Conservation (phyloP, 2,329 filamentous ascomycete species). For the Fonsecaea monophora region DNA sequence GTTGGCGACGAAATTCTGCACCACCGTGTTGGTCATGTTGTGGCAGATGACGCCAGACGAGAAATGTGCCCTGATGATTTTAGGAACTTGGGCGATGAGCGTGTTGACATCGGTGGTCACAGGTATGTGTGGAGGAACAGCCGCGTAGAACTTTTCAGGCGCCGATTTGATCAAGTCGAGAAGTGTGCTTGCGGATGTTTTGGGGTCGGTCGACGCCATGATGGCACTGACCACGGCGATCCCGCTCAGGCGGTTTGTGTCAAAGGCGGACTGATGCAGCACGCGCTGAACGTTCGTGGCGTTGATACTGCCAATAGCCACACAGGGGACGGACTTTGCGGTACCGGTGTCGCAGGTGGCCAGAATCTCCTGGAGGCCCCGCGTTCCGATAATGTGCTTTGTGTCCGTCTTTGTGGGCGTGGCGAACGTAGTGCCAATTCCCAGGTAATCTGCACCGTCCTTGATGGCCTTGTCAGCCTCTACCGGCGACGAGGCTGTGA, state of each 20-base stretch:
- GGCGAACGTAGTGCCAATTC: conserved; percentile 86
- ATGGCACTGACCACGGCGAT: conserved; percentile 91
- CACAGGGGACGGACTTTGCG: conserved; percentile 61
- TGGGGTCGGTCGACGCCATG: conserved; percentile 73
- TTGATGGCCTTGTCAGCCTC: conserved; percentile 76
- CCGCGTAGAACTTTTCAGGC: conserved; percentile 43
- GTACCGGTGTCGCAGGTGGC: conserved; percentile 60
- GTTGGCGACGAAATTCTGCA: conserved; percentile 94
- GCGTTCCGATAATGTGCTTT: conserved; percentile 77
- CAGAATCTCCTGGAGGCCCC: conserved; percentile 73
- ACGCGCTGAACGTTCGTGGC: conserved; percentile 75
- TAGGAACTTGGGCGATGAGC: conserved; percentile 48
- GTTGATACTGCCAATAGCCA: conserved; percentile 91
- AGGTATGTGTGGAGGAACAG: conserved; percentile 42
- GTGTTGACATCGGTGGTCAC: conserved; percentile 32
- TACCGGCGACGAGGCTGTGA: conserved; percentile 76
- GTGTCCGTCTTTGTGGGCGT: conserved; percentile 90
- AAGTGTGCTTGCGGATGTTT: conserved; percentile 67
- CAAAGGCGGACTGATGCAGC: conserved; percentile 68
- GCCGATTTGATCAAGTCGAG: conserved; percentile 59
- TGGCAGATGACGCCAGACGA: conserved; percentile 76
- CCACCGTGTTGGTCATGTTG: conserved; percentile 97
- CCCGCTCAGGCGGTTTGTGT: conserved; percentile 66
- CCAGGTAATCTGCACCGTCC: conserved; percentile 86
- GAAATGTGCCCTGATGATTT: conserved; percentile 67